Percentiles rank a stretch among this genome's conserved stretches.
These are phyloP conservation scores for Rhypophila decipiens DNA, from an alignment of 495 filamentous ascomycete species.

Conservation along the genomic window DNA sequence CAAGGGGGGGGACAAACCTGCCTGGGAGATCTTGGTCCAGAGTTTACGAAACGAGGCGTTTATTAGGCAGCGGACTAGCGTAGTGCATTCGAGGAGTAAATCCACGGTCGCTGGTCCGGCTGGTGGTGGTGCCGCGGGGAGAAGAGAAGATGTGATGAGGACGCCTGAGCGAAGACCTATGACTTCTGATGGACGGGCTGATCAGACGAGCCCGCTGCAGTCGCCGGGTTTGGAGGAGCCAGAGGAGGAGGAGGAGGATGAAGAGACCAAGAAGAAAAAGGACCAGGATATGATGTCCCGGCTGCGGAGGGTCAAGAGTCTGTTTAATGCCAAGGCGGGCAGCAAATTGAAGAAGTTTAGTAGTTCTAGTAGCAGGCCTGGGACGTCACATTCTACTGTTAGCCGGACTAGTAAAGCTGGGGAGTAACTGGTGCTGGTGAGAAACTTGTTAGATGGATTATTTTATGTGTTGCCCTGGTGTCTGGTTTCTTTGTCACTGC, in stretches of 20 bases:
- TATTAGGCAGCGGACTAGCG: slow-evolving; percentile 17
- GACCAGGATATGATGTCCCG: slow-evolving; percentile 46
- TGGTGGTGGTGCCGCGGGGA: slow-evolving; percentile 53
- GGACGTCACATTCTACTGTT: slow-evolving; percentile 19
- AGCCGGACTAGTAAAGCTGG: neutral
- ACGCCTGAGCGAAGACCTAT: slow-evolving; percentile 57
- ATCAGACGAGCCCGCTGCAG: slow-evolving; percentile 50
- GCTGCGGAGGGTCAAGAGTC: slow-evolving; percentile 48
- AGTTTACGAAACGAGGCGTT: slow-evolving; percentile 41
- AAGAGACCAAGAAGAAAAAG: slow-evolving; percentile 3
- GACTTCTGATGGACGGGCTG: slow-evolving; percentile 69
- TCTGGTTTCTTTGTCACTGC: too few relatives aligned
- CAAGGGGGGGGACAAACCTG: slow-evolving; percentile 24
- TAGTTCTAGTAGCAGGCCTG: slow-evolving; percentile 22
- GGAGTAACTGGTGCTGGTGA: too few relatives aligned
- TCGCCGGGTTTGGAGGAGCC: slow-evolving; percentile 48
- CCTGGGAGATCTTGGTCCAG: slow-evolving; percentile 40
- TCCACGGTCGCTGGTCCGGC: slow-evolving; percentile 8
- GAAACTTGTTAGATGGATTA: too few relatives aligned
- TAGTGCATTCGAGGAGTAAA: slow-evolving; percentile 20
- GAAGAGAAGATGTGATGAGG: slow-evolving; percentile 92
- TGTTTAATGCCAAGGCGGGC: slow-evolving; percentile 48
- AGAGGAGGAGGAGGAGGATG: slow-evolving; percentile 35
- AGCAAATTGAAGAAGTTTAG: slow-evolving; percentile 33
- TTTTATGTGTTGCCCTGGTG: too few relatives aligned